phyloP scores from a whole-genome alignment of 2,329 filamentous ascomycete genomes.

The Thelonectria olida region DNA sequence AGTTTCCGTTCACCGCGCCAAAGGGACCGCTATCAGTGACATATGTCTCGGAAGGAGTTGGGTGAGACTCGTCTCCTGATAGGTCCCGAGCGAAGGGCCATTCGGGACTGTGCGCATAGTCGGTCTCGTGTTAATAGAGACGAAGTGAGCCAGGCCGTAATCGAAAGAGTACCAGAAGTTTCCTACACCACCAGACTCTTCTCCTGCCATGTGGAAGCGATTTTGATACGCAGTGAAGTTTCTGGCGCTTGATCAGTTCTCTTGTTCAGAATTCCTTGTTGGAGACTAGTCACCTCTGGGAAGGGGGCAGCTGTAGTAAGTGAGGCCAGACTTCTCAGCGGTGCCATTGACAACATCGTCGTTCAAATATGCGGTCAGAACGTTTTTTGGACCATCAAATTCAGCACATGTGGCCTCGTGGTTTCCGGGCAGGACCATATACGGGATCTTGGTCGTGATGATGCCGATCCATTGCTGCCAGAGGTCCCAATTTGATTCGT shows the following conservation, averaged over 20 bases:
- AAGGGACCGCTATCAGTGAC: conserved; percentile 60
- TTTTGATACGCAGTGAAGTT: conserved; percentile 62
- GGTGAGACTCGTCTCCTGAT: conserved; percentile 50
- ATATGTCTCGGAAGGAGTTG: conserved; percentile 53
- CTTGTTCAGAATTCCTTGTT: not conserved
- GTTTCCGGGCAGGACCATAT: conserved; percentile 62
- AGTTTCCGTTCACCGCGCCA: conserved; percentile 49
- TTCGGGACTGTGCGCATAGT: conserved; percentile 58
- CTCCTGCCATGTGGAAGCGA: conserved; percentile 61
- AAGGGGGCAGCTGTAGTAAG: conserved; percentile 62
- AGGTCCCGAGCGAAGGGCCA: conserved; percentile 55
- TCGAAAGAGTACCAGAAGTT: conserved; percentile 66
- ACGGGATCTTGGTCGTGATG: conserved; percentile 54
- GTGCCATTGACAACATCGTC: conserved; percentile 54
- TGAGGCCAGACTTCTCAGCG: conserved; percentile 47
- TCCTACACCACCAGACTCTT: conserved; percentile 56
- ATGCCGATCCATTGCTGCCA: conserved; percentile 60
- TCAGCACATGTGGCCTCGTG: conserved; percentile 59
- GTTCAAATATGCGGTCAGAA: conserved; percentile 57
- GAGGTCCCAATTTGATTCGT: conserved; percentile 61
- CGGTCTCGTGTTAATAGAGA: conserved; percentile 59
- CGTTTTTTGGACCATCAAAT: conserved; percentile 56
- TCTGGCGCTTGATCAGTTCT: too few species aligned
- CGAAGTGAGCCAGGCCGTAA: conserved; percentile 62
- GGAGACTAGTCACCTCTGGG: conserved; percentile 46